Evolutionary conservation across 371 early-diverging fungal genomes (phyloP).

Genomic region (Mucor lusitanicus): DNA sequence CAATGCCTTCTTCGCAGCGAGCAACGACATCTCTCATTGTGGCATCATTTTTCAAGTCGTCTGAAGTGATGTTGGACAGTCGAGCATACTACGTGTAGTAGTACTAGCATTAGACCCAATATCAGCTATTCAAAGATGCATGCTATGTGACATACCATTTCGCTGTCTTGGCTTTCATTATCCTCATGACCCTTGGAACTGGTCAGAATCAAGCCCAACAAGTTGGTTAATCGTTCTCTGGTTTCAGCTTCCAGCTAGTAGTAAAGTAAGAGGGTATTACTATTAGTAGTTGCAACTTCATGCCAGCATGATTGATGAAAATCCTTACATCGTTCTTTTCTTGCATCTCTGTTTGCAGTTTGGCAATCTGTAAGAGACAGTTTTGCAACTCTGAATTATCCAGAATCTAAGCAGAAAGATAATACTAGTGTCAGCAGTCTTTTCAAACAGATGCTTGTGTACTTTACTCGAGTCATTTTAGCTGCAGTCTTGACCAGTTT

Average conservation of each 20-base stretch:
- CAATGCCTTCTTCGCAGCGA: slow-evolving; percentile 37
- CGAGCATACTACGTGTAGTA: slow-evolving; percentile 4
- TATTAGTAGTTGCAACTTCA: no score
- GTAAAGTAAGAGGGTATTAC: no score
- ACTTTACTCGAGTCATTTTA: slow-evolving; percentile 32
- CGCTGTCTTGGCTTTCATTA: background rate
- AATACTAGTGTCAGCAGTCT: background rate
- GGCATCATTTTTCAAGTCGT: slow-evolving; percentile 10
- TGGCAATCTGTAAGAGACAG: slow-evolving; percentile 76
- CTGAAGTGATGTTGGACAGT: slow-evolving; percentile 9
- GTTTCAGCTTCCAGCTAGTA: slow-evolving; percentile 39
- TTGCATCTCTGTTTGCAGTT: slow-evolving; percentile 76
- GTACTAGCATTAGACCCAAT: no score
- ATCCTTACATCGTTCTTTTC: slow-evolving; percentile 52
- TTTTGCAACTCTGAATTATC: slow-evolving; percentile 86
- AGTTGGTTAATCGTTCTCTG: slow-evolving; percentile 30
- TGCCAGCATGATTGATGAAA: no score
- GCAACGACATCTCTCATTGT: slow-evolving; percentile 39
- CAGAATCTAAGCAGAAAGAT: slow-evolving; percentile 42
- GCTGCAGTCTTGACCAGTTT: slow-evolving; percentile 63
- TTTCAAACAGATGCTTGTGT: background rate
- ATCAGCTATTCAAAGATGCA: no score
- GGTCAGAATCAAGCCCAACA: slow-evolving; percentile 38
- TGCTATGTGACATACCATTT: no score
- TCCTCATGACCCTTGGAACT: slow-evolving; percentile 30